Conservation (phyloP, 345 rosid genomes). For the Combretum micranthum region DNA sequence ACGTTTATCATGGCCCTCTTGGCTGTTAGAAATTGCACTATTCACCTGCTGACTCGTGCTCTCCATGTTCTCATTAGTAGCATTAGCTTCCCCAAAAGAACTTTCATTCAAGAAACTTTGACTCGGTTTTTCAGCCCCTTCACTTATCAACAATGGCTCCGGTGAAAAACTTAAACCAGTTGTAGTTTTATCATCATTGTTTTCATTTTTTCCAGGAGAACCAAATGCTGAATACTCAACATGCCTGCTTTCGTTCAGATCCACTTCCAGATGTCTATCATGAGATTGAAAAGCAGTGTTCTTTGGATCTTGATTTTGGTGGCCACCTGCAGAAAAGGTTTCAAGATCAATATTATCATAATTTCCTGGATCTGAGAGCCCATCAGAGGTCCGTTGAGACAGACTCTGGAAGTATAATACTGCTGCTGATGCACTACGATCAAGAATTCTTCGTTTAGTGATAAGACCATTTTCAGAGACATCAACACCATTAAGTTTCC, state of each 20-base stretch:
- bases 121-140: slow-evolving; percentile 23
- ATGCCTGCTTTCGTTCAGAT: slow-evolving; percentile 20
- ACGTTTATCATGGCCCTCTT: slow-evolving; percentile 19
- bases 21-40: slow-evolving; percentile 22
- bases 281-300: slow-evolving; percentile 3
- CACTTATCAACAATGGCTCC: not conserved
- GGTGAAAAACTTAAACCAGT: slow-evolving; percentile 15
- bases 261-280: slow-evolving; percentile 23
- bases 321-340: slow-evolving; percentile 29
- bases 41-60: slow-evolving; percentile 19
- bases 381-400: slow-evolving; percentile 31
- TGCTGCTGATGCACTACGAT: slow-evolving; percentile 73
- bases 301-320: slow-evolving; percentile 20
- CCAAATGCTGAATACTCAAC: slow-evolving; percentile 16
- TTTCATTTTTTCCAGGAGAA: slow-evolving; percentile 12
- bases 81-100: slow-evolving; percentile 16
- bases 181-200: slow-evolving; percentile 10
- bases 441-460: slow-evolving; percentile 69
- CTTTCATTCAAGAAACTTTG: slow-evolving; percentile 22
- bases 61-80: slow-evolving; percentile 19
- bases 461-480: slow-evolving; percentile 33
- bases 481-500: slow-evolving; percentile 45
- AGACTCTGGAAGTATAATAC: slow-evolving; percentile 48
- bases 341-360: slow-evolving; percentile 36
- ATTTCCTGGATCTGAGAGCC: slow-evolving; percentile 28